Percentiles rank a stretch among this genome's conserved stretches.
These are phyloP conservation scores for Citropsis articulata DNA, from an alignment of 345 rosid species.

Conservation along the genomic window DNA sequence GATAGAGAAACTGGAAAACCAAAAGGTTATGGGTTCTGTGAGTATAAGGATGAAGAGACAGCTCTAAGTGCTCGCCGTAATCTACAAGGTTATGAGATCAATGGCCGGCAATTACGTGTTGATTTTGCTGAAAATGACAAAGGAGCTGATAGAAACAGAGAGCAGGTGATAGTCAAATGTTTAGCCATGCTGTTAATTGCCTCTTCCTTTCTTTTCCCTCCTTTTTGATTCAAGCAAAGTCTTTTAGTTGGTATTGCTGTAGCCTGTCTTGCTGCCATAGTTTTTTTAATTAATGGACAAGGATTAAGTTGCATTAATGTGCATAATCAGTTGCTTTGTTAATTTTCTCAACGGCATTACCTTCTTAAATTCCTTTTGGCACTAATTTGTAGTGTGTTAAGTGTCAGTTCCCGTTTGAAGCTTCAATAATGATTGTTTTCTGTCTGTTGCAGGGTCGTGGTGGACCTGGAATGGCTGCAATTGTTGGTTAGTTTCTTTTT, in stretches of 20 bases:
- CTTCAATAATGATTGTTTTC: conserved; percentile 9
- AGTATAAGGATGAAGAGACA: conserved; percentile 97
- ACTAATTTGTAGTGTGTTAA: neutral
- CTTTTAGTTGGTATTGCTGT: neutral
- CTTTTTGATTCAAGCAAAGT: neutral
- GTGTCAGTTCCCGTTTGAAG: conserved; percentile 7
- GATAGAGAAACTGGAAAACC: conserved; percentile 99
- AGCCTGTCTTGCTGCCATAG: neutral
- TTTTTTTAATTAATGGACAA: neutral
- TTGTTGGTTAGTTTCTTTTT: conserved; percentile 46
- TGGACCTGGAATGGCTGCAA: conserved; percentile 69
- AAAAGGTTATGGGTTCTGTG: conserved; percentile 98
- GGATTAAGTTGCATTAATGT: neutral
- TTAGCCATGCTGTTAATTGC: neutral
- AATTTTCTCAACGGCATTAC: neutral
- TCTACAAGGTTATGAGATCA: conserved; percentile 90
- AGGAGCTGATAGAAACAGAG: conserved; percentile 71
- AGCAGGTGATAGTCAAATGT: conserved; percentile 48
- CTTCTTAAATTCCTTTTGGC: neutral
- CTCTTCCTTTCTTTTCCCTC: neutral
- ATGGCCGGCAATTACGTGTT: conserved; percentile 94
- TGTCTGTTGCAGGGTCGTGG: conserved; percentile 76
- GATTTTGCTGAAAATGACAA: conserved; percentile 99
- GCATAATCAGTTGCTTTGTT: neutral
- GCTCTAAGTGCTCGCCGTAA: conserved; percentile 98